phyloP scores from a whole-genome alignment of 371 early-diverging fungal genomes.

The Mucor velutinosus region DNA sequence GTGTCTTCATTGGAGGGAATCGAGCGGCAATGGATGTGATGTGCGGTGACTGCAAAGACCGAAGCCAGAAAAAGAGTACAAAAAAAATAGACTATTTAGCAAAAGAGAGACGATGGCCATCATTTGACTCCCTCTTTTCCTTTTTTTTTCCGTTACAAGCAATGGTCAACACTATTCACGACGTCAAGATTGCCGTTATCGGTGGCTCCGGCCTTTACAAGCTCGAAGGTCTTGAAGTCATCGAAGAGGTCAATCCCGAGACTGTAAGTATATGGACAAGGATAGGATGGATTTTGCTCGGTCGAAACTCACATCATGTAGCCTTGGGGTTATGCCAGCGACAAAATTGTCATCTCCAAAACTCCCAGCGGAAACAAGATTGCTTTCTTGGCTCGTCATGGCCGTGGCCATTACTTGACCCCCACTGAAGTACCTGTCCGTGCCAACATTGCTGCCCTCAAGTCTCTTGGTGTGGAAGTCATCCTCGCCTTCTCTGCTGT shows the following conservation, averaged over 20 bases:
- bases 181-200: conserved; percentile 88
- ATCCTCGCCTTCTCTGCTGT: conserved; percentile 96
- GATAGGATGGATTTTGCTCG: neutral
- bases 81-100: neutral
- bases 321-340: conserved; percentile 94
- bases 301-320: conserved; percentile 14
- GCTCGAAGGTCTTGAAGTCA: conserved; percentile 81
- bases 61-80: neutral
- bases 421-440: conserved; percentile 93
- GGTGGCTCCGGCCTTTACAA: conserved; percentile 96
- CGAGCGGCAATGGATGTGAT: neutral
- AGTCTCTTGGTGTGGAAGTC: conserved; percentile 88
- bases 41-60: neutral
- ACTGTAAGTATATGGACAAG: conserved; percentile 61
- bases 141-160: neutral
- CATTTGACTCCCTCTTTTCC: neutral
- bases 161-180: conserved; percentile 36
- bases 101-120: neutral
- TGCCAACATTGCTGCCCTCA: conserved; percentile 98
- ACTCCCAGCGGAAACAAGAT: conserved; percentile 79
- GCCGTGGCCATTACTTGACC: conserved; percentile 82
- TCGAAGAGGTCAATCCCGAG: conserved; percentile 83
- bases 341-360: conserved; percentile 72
- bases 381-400: conserved; percentile 97
- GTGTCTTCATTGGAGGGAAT: neutral